Base-by-base conservation (phyloP, 345 rosid genomes). In the Aegle marmelos region DNA sequence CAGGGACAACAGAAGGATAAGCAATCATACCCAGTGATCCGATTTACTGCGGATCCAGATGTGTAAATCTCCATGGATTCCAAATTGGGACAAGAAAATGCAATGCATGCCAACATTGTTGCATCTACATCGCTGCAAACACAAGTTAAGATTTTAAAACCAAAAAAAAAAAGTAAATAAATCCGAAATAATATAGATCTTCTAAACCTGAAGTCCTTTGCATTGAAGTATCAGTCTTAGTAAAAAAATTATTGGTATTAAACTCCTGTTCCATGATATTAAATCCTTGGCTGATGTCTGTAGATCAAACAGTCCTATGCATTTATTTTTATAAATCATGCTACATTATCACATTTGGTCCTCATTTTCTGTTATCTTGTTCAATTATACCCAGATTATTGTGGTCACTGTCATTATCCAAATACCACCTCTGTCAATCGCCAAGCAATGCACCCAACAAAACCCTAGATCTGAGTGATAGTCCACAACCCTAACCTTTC, bases 31-130 rank as follows among this genome's bases (percentile, higher is more conserved):
- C 99, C 99, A 68, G 94, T 83, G 45, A 97, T 93, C 68, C 99
- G 82, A 84, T 93, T 97, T 75, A 87, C 89, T 14, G 97, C 92
- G 62, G 78, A 53, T 21, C 78, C 90, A 6, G 89, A 87, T 30
- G 78, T 87, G 37, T 86, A 83, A 68, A 92, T 88, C 91, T 95
- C 98, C 97, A 95, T 76, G 25, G 69, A 85, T 91, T 93, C 97
- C 88, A 97, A 82, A 78, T 84, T 84, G 50, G 99, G 98, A 77
- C 98, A 94, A 37, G 99, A 94, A 78, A 97, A 97, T 0, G 98
- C 98, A 86, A 97, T 90, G 82, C 98, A 97, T 4, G 99, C 98
- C 70, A 97, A 76, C 91, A 91, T 90, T 0, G 98, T 93, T 24
- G 98, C 91, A 72, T 97, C 98, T 36, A 93, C 82, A 79, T 94